A percentile compares a stretch with the other conserved stretches of the same genome.
Conservation (phyloP, 352 stramenopile species). For the Phytopythium cucurbitacearum region DNA sequence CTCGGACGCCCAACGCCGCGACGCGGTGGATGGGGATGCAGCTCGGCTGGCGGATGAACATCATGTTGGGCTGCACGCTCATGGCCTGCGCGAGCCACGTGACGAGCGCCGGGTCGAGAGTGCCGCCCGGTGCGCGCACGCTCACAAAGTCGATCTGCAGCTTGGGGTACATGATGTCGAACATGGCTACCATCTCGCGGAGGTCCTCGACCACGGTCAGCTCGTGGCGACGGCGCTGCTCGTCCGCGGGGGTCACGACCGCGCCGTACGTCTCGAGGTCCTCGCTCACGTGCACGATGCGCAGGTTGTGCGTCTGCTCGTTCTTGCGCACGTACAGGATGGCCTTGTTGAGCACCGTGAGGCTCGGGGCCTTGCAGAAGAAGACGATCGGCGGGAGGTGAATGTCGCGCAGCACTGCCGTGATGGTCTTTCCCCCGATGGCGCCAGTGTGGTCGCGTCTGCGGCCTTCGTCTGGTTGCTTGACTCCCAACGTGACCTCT, state of each 20-base stretch:
- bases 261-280: conserved; percentile 15
- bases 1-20: conserved; percentile 74
- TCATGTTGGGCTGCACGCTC: conserved; percentile 85
- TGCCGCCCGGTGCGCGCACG: conserved; percentile 44
- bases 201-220: conserved; percentile 56
- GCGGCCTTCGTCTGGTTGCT: conserved; percentile 9
- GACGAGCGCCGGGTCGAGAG: conserved; percentile 78
- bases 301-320: conserved; percentile 89
- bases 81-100: conserved; percentile 82
- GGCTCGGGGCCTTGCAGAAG: conserved; percentile 86
- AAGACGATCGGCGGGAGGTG: conserved; percentile 88
- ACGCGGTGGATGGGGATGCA: conserved; percentile 89
- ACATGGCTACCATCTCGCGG: conserved; percentile 68
- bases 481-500: background rate
- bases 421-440: conserved; percentile 62
- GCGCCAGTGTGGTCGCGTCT: conserved; percentile 42
- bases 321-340: conserved; percentile 93
- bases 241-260: conserved; percentile 36
- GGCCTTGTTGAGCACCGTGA: conserved; percentile 91
- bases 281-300: conserved; percentile 84
- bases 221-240: conserved; percentile 23
- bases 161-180: conserved; percentile 91
- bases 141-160: conserved; percentile 88
- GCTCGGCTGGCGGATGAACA: conserved; percentile 92
- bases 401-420: conserved; percentile 51